phyloP scores from a whole-genome alignment of 768 basidiomycete species.

The Pulveroboletus sp. region DNA sequence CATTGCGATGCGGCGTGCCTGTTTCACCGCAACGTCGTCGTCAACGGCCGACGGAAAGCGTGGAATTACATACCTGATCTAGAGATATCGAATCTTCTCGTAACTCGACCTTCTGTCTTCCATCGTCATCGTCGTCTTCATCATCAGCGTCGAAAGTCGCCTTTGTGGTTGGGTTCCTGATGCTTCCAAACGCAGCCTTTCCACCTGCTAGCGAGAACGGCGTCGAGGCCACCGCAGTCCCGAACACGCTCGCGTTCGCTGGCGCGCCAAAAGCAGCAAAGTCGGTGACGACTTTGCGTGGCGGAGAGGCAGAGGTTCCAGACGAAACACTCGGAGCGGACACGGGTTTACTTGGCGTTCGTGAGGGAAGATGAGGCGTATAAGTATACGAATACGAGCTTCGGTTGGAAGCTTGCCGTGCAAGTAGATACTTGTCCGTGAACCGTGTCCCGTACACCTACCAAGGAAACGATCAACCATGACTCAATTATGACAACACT shows the following conservation, averaged over 20 bases:
- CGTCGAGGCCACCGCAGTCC: constrained; percentile 75
- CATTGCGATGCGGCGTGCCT: constrained; percentile 84
- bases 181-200: constrained; percentile 81
- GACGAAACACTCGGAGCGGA: constrained; percentile 19
- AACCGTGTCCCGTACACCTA: constrained; percentile 94
- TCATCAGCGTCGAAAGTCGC: constrained; percentile 54
- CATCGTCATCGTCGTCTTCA: constrained; percentile 67
- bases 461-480: constrained; percentile 6
- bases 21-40: constrained; percentile 7
- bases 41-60: not conserved
- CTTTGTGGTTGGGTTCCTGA: constrained; percentile 42
- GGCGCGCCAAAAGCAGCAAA: constrained; percentile 84
- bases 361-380: constrained; percentile 43
- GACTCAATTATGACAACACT: not conserved
- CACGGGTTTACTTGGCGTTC: constrained; percentile 38
- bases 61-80: constrained; percentile 66
- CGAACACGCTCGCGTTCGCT: constrained; percentile 72
- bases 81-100: constrained; percentile 83
- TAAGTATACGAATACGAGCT: constrained; percentile 52
- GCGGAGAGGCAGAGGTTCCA: constrained; percentile 52
- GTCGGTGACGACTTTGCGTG: constrained; percentile 84
- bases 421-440: constrained; percentile 91
- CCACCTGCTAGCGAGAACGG: constrained; percentile 77
- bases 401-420: constrained; percentile 56
- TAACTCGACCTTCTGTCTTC: constrained; percentile 71